Conservation (phyloP, 164 flowering plant genomes). For the Chimonanthus salicifolius region DNA sequence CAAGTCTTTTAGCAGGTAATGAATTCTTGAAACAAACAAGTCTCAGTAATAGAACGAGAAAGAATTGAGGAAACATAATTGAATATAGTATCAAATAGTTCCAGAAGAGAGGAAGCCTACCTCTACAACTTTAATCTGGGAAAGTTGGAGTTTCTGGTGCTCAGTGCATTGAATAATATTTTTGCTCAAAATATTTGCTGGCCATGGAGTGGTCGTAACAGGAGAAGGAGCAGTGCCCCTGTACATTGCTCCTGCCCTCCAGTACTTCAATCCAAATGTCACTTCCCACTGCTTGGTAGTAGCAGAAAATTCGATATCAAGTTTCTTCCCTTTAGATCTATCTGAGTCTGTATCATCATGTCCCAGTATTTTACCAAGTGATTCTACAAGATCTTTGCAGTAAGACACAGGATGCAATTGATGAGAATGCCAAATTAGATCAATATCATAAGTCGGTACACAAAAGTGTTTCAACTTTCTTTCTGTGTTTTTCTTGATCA, state of each 20-base stretch:
- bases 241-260: slow-evolving; percentile 96
- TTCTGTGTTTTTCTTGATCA: slow-evolving; percentile 78
- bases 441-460: slow-evolving; percentile 97
- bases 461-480: slow-evolving; percentile 50
- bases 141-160: slow-evolving; percentile 31
- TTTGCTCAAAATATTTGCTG: slow-evolving; percentile 22
- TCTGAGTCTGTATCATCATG: slow-evolving; percentile 92
- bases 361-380: slow-evolving; percentile 61
- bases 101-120: slow-evolving; percentile 28
- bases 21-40: neutral
- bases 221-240: slow-evolving; percentile 71
- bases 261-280: slow-evolving; percentile 77
- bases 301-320: slow-evolving; percentile 78
- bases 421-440: slow-evolving; percentile 95
- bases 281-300: slow-evolving; percentile 85
- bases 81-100: neutral
- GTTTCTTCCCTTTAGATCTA: slow-evolving; percentile 75
- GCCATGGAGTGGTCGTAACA: slow-evolving; percentile 37
- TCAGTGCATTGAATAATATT: slow-evolving; percentile 20
- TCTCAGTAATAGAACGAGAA: neutral
- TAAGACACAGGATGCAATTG: slow-evolving; percentile 81
- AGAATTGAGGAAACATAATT: neutral
- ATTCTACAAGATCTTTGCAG: slow-evolving; percentile 47
- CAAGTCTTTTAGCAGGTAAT: neutral
- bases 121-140: slow-evolving; percentile 48